Percentiles rank a stretch among this genome's conserved stretches.
phyloP scores from a whole-genome alignment of 305 asterid genomes.

The Andrographis paniculata region DNA sequence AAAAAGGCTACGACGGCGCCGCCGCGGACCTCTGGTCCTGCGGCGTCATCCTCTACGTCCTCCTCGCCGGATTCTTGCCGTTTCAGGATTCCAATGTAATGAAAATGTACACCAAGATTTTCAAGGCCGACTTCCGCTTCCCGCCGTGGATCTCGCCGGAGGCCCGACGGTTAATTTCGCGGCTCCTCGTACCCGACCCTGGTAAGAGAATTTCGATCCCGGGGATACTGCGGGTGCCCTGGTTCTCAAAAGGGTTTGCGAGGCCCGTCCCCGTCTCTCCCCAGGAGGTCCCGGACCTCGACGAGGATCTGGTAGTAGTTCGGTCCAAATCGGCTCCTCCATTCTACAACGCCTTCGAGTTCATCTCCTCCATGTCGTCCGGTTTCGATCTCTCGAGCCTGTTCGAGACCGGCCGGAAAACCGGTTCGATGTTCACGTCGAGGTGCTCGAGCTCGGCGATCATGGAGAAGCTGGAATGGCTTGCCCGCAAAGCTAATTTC shows the following conservation, averaged over 20 bases:
- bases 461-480: constrained; percentile 38
- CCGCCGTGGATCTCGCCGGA: constrained; percentile 70
- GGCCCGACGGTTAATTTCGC: constrained; percentile 42
- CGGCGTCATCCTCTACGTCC: constrained; percentile 68
- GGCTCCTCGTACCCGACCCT: constrained; percentile 54
- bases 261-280: constrained; percentile 26
- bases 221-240: constrained; percentile 41
- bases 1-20: constrained; percentile 68
- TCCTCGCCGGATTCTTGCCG: constrained; percentile 65
- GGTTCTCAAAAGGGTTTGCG: constrained; percentile 45
- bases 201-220: constrained; percentile 40
- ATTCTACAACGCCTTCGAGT: constrained; percentile 64
- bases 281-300: constrained; percentile 17
- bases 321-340: constrained; percentile 54
- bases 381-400: constrained; percentile 65
- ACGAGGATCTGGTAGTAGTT: constrained; percentile 16
- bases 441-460: constrained; percentile 43
- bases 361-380: constrained; percentile 79
- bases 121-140: constrained; percentile 51
- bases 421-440: constrained; percentile 59
- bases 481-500: constrained; percentile 52
- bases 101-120: constrained; percentile 62
- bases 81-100: constrained; percentile 63
- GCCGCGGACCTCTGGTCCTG: constrained; percentile 81
- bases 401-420: constrained; percentile 37